These are phyloP conservation scores for Wickerhamomyces hampshirensis DNA, from an alignment of 805 yeast genomes.

Conservation along the genomic window DNA sequence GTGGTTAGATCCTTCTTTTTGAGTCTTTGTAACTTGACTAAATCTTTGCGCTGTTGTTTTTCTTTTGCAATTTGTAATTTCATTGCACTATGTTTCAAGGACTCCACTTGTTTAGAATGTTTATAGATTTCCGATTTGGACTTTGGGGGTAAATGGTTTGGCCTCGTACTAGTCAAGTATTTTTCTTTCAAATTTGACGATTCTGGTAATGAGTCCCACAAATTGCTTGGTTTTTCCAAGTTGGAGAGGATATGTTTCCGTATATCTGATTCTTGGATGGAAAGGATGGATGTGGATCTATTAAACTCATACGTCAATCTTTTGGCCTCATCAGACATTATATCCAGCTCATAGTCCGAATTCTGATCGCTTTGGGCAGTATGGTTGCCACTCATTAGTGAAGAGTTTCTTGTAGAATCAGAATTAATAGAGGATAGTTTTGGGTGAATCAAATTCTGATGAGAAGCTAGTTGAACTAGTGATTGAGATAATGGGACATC, in stretches of 20 bases:
- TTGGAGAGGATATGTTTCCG: conserved; percentile 14
- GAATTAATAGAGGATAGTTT: conserved; percentile 28
- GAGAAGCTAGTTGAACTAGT: conserved; percentile 33
- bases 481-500: conserved; percentile 65
- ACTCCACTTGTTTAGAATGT: conserved; percentile 51
- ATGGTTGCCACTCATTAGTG: conserved; percentile 34
- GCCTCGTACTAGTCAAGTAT: conserved; percentile 49
- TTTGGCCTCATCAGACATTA: conserved; percentile 15
- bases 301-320: conserved; percentile 19
- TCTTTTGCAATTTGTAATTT: conserved; percentile 33
- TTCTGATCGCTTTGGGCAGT: conserved; percentile 3
- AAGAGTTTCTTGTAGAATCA: conserved; percentile 40
- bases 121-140: conserved; percentile 43
- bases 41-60: conserved; percentile 25
- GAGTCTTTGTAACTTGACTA: conserved; percentile 30
- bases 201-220: conserved; percentile 7
- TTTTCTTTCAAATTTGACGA: conserved; percentile 13
- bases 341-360: conserved; percentile 14
- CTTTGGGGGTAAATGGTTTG: conserved; percentile 65
- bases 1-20: conserved; percentile 32
- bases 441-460: conserved; percentile 29
- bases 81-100: conserved; percentile 37
- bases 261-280: conserved; percentile 29
- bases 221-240: conserved; percentile 28
- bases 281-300: conserved; percentile 27